phyloP scores from a whole-genome alignment of 768 basidiomycete species.

The Termitomyces sp. region DNA sequence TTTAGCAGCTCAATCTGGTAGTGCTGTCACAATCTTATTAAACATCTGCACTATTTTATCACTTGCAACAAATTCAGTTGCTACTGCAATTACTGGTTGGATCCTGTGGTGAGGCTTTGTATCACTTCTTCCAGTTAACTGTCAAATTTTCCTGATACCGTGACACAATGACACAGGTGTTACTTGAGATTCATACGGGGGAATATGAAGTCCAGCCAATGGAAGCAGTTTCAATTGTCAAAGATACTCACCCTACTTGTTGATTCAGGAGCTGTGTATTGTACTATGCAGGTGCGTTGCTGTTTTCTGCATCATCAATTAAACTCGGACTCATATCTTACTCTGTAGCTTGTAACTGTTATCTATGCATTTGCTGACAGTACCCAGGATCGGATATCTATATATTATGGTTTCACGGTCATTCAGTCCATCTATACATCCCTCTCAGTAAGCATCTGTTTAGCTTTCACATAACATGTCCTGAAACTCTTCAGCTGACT shows the following conservation, averaged over 20 bases:
- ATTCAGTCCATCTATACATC: neutral
- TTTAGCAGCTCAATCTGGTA: neutral
- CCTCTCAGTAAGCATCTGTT: neutral
- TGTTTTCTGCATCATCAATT: too few species aligned
- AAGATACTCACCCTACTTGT: neutral
- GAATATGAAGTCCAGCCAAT: neutral
- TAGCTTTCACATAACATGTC: neutral
- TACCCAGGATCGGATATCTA: too few species aligned
- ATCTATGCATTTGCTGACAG: too few species aligned
- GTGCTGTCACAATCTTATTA: too few species aligned
- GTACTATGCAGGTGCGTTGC: neutral
- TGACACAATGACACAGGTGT: neutral
- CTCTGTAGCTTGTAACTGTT: too few species aligned
- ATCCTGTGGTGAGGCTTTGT: too few species aligned
- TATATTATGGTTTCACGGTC: too few species aligned
- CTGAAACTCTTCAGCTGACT: neutral
- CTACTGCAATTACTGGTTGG: neutral
- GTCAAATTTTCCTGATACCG: too few species aligned
- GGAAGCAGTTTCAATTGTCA: neutral
- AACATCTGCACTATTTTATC: neutral
- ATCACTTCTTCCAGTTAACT: too few species aligned
- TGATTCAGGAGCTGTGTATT: neutral
- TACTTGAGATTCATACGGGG: neutral
- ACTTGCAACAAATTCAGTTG: neutral
- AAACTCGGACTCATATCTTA: too few species aligned